Conservation (phyloP, 1,284 basidiomycete species). For the Moniliophthora roreri region DNA sequence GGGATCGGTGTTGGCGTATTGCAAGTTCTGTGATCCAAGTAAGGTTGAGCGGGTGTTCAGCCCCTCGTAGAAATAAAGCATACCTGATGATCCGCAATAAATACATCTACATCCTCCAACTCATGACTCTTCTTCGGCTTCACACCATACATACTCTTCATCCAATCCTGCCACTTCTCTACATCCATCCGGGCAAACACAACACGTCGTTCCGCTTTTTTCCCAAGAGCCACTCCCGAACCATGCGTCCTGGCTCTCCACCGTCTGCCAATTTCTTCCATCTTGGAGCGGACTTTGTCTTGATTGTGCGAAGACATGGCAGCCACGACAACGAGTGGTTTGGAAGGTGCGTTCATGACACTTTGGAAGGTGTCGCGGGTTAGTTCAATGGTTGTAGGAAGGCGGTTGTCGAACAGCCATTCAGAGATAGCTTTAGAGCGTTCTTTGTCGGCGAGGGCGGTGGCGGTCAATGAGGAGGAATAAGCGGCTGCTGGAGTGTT, state of each 20-base stretch:
- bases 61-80: conserved; percentile 21
- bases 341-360: conserved; percentile 76
- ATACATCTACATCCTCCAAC: conserved; percentile 52
- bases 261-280: conserved; percentile 57
- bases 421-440: conserved; percentile 29
- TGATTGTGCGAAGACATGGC: conserved; percentile 41
- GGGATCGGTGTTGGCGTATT: conserved; percentile 66
- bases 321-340: conserved; percentile 77
- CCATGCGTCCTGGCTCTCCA: conserved; percentile 58
- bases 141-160: conserved; percentile 86
- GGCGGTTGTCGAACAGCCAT: conserved; percentile 69
- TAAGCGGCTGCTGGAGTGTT: conserved; percentile 27
- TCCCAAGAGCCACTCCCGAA: conserved; percentile 25
- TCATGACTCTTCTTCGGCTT: conserved; percentile 29
- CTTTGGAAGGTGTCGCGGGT: conserved; percentile 73
- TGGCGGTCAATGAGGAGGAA: background rate
- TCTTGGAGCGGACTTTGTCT: conserved; percentile 41
- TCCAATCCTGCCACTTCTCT: conserved; percentile 79
- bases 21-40: conserved; percentile 45
- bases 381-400: conserved; percentile 72
- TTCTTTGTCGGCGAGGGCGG: background rate
- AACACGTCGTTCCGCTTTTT: conserved; percentile 33
- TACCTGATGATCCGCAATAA: conserved; percentile 82
- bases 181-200: conserved; percentile 88
- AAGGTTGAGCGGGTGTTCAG: background rate